Conservation (phyloP, 2,329 filamentous ascomycete species). For the Verticillium nubilum region DNA sequence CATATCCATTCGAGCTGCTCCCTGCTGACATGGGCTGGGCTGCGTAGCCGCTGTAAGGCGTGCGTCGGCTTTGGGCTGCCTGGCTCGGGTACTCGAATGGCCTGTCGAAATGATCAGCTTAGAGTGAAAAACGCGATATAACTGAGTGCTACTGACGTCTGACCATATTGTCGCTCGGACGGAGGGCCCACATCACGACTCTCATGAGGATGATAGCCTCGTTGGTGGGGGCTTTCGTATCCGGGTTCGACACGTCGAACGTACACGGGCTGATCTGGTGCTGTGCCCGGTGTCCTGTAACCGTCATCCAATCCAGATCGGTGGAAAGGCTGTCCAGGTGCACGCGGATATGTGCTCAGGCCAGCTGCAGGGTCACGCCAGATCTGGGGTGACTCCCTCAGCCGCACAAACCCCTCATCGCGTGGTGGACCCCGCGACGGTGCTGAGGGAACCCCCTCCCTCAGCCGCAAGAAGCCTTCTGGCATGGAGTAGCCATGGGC, state of each 20-base stretch:
- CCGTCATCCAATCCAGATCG: neutral
- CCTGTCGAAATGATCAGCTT: neutral
- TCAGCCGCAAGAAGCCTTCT: neutral
- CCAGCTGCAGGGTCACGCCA: neutral
- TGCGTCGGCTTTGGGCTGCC: neutral
- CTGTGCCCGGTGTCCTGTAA: no score
- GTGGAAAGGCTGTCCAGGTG: neutral
- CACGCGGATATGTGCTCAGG: neutral
- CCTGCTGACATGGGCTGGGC: neutral
- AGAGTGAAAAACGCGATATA: neutral
- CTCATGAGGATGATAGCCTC: neutral
- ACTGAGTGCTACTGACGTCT: neutral
- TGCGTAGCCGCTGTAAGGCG: neutral
- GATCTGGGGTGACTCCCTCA: conserved; percentile 1
- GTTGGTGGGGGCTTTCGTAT: neutral
- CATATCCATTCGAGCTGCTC: neutral
- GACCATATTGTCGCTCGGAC: neutral
- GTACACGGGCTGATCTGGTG: neutral
- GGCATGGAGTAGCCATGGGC: neutral
- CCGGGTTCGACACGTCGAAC: neutral
- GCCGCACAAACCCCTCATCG: neutral
- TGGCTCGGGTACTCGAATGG: neutral
- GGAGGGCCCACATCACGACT: neutral
- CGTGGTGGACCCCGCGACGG: neutral
- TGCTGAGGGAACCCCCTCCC: neutral